Conservation (phyloP, 495 filamentous ascomycete genomes). For the Tuber brumale region DNA sequence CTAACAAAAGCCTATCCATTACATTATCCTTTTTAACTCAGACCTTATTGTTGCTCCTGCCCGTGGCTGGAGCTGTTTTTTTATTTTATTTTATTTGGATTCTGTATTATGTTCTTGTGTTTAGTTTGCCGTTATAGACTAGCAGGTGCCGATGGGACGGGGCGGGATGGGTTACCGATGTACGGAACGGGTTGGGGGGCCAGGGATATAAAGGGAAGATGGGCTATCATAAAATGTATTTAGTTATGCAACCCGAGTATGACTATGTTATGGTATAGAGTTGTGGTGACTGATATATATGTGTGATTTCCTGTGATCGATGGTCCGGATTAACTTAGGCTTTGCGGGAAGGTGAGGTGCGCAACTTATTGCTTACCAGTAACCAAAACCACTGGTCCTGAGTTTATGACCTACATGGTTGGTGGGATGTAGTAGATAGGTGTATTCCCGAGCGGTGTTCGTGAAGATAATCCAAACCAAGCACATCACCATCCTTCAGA, state of each 20-base stretch:
- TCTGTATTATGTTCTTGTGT: conserved; percentile 3
- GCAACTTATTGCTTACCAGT: neutral
- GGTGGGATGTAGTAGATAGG: neutral
- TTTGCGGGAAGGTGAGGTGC: neutral
- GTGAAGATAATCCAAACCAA: neutral
- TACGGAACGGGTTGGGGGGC: conserved; percentile 2
- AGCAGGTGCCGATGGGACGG: neutral
- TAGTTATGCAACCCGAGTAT: neutral
- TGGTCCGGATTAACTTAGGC: too few relatives aligned
- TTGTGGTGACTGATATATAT: neutral
- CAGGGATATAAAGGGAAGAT: neutral
- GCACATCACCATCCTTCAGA: neutral
- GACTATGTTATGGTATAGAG: neutral
- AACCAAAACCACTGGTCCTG: neutral
- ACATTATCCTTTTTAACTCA: neutral
- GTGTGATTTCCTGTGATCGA: neutral
- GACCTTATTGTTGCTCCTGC: neutral
- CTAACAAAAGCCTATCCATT: neutral
- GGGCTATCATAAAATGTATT: neutral
- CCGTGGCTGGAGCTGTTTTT: neutral
- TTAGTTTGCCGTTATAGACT: conserved; percentile 1
- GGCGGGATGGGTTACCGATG: neutral
- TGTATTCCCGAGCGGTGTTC: neutral
- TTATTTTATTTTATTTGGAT: neutral
- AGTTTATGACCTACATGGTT: neutral